phyloP scores from a whole-genome alignment of 345 rosid genomes.

The Salix suchowensis region DNA sequence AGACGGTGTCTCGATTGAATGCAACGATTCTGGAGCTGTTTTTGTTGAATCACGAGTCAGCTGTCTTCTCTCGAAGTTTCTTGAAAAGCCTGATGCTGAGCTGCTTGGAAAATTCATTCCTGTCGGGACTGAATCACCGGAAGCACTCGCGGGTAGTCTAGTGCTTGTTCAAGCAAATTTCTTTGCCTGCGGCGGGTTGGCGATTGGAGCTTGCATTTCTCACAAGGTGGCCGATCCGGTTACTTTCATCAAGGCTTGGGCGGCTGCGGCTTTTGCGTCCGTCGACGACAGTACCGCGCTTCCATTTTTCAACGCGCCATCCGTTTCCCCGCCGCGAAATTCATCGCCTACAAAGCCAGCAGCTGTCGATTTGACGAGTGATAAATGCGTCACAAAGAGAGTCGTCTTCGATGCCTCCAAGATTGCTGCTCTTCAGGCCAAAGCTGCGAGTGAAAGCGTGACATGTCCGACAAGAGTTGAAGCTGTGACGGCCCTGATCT shows the following conservation, averaged over 20 bases:
- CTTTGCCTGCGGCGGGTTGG: constrained; percentile 17
- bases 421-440: constrained; percentile 11
- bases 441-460: constrained; percentile 4
- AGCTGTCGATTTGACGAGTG: neutral
- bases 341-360: neutral
- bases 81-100: constrained; percentile 18
- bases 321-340: constrained; percentile 1
- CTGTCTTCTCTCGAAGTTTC: constrained; percentile 24
- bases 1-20: constrained; percentile 17
- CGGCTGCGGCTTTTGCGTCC: neutral
- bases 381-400: constrained; percentile 4
- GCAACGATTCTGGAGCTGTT: constrained; percentile 37
- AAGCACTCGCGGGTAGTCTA: neutral
- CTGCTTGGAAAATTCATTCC: constrained; percentile 30
- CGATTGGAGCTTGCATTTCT: constrained; percentile 9
- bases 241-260: constrained; percentile 15
- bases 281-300: neutral
- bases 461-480: constrained; percentile 18
- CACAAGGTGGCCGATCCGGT: constrained; percentile 13
- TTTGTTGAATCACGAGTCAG: constrained; percentile 35
- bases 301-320: neutral
- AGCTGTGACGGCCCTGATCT: constrained; percentile 20
- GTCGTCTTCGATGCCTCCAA: constrained; percentile 7
- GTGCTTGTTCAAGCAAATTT: constrained; percentile 5
- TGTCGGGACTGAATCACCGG: constrained; percentile 6